Base-by-base conservation (phyloP, 192 early-diverging fungal species). In the Mycoemilia scoparia region DNA sequence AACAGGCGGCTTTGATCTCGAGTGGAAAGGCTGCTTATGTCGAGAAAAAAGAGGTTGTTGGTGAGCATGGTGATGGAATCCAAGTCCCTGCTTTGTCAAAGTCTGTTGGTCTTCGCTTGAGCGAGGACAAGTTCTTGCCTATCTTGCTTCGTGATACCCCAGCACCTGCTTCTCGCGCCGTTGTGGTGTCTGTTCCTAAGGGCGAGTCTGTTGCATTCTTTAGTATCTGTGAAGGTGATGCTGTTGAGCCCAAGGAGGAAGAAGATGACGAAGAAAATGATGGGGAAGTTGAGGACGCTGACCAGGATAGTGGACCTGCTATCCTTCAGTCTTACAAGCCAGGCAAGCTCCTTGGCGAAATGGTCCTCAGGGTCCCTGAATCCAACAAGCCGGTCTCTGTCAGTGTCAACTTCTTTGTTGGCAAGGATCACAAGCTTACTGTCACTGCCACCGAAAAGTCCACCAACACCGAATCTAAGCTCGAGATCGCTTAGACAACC, bases 121-220 rank as follows among this genome's bases (percentile, higher is more conserved):
- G 70, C 16, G 73, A 71, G 25, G 82, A 77, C 15, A 54, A 69
- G 19, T 84, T 92, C 51, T 61, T 77, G 12, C 66, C 77, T 19
- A 53, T 97, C 18, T 70, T 97, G 36, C 79, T 76, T 27, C 67
- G 76, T 46, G 70, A 83, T 43, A 84, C 86, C 9, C 76, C 88
- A 30, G 64, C 93, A 32, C 92, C 92, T 17, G 79, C 74, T 28
- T 67, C 74, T 37, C 75, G 88, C 29, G 50, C 73, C 11, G 55
- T 89, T 43, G 64, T 75, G 43, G 77, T 93, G 32, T 60, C 69
- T 13, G 61, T 77, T 38, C 60, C 71, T 15, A 54, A 41, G 11
- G 70, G 57, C 43, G 42, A 60, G 51, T 54, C 66, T 29, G 71
- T 69, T 30, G 71, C 77, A 12, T 90, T 78, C 56, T 43, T 96